Base-by-base conservation (phyloP, 768 basidiomycete species). In the Lyophyllum shimeji region DNA sequence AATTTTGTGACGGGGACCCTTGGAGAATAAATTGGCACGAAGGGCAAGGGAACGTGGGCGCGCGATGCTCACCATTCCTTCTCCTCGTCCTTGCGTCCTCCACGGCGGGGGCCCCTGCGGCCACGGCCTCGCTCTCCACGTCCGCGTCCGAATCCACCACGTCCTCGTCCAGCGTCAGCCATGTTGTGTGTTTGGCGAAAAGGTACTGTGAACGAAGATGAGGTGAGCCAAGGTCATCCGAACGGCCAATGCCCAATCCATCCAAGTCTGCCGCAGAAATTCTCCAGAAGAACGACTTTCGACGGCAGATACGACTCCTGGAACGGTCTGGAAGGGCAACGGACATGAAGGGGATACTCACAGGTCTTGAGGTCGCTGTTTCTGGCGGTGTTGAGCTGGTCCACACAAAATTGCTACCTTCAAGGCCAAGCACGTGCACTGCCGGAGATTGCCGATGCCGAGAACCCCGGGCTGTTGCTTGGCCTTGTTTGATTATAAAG, bases 1-100 rank as follows among this genome's bases (percentile, higher is more conserved):
- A 99, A 90, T 75, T 98, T 99, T 74, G 97, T 98, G 76, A 98
- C 95, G 66, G 97, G 96, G 59, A 87, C 87, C 95, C 93, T 95
- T 65, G 7, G 21, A 13, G n/a, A n/a, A 37, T 58, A 46, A 46
- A 45, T 34, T n/a, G 58, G 56, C 50, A 61, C 42, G 11, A 33
- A 12, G 33, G 39, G 57, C 21, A 43, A 1, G 29, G 57, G 46
- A 31, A 46, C n/a, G 13, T 39, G 37, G n/a, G 7, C 29, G 39
- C 29, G 18, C 27, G 74, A 80, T 49, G 61, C 73, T 74, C 72
- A 97, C 96, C 97, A 98, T 75, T 98, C 97, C 82, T 98, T 98
- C 79, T 98, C 97, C 75, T 98, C 97, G 69, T 99, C 97, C 82
- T 97, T 98, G 82, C 94, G 93, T 57, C 92, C 93, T 55, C 96